These are phyloP conservation scores for Mortierella sp. DNA, from an alignment of 371 early-diverging fungal genomes.

Conservation along the genomic window DNA sequence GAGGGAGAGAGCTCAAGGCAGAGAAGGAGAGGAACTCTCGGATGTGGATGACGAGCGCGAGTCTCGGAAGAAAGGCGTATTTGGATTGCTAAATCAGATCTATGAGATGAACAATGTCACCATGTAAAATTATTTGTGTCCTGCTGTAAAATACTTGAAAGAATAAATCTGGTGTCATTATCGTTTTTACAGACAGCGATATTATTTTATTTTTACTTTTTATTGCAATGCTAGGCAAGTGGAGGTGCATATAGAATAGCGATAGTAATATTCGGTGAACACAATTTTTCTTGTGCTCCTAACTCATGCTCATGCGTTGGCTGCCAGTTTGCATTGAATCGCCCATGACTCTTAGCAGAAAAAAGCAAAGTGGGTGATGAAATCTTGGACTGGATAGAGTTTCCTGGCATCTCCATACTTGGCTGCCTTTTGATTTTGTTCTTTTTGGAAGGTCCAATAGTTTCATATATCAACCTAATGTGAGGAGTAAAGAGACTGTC, in stretches of 20 bases:
- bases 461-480: not conserved
- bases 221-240: not conserved
- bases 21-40: slow-evolving; percentile 20
- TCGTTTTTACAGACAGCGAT: no score
- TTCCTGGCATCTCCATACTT: slow-evolving; percentile 3
- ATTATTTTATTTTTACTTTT: not conserved
- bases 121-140: slow-evolving; percentile 6
- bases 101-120: slow-evolving; percentile 69
- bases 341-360: not conserved
- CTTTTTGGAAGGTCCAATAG: not conserved
- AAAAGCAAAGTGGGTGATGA: not conserved
- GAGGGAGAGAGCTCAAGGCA: slow-evolving; percentile 6
- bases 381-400: not conserved
- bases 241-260: no score
- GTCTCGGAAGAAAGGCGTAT: slow-evolving; percentile 59
- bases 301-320: not conserved
- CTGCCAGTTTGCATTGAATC: not conserved
- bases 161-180: not conserved
- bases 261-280: no score
- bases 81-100: slow-evolving; percentile 71
- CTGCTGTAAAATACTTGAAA: no score
- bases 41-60: slow-evolving; percentile 57
- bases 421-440: slow-evolving; percentile 1
- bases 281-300: not conserved
- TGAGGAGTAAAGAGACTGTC: no score